Conservation (phyloP, 2,329 filamentous ascomycete genomes). For the Metarhizium brunneum region DNA sequence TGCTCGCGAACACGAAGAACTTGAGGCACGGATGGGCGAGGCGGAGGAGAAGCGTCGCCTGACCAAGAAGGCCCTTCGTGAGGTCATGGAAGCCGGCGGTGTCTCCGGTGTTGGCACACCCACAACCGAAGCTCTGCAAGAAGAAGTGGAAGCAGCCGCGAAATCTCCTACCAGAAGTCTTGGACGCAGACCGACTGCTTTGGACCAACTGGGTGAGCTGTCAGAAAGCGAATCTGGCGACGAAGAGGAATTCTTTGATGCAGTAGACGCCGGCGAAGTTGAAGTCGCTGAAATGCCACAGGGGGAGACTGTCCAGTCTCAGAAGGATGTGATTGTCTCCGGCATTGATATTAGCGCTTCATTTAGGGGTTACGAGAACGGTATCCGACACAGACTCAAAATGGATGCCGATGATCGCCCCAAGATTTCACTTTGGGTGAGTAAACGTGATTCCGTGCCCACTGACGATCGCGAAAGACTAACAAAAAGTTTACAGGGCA, state of each 20-base stretch:
- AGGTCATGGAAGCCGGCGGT: conserved; percentile 58
- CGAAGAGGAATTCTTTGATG: conserved; percentile 94
- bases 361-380: conserved; percentile 87
- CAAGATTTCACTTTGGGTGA: conserved; percentile 91
- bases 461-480: not conserved
- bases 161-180: conserved; percentile 32
- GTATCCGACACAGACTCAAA: conserved; percentile 67
- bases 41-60: conserved; percentile 83
- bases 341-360: conserved; percentile 61
- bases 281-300: conserved; percentile 63
- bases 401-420: conserved; percentile 89
- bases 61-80: conserved; percentile 81
- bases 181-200: conserved; percentile 51
- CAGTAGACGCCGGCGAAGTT: conserved; percentile 86
- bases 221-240: conserved; percentile 76
- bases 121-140: conserved; percentile 19
- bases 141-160: conserved; percentile 20
- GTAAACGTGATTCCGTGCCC: conserved; percentile 17
- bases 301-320: conserved; percentile 26
- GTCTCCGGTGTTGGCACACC: conserved; percentile 23
- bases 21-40: conserved; percentile 80
- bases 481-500: conserved; percentile 50
- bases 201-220: conserved; percentile 63
- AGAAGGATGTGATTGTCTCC: conserved; percentile 28
- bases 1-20: conserved; percentile 85